Evolutionary conservation across 257 asterid species (phyloP).

Genomic region (Nicotiana benthamiana): DNA sequence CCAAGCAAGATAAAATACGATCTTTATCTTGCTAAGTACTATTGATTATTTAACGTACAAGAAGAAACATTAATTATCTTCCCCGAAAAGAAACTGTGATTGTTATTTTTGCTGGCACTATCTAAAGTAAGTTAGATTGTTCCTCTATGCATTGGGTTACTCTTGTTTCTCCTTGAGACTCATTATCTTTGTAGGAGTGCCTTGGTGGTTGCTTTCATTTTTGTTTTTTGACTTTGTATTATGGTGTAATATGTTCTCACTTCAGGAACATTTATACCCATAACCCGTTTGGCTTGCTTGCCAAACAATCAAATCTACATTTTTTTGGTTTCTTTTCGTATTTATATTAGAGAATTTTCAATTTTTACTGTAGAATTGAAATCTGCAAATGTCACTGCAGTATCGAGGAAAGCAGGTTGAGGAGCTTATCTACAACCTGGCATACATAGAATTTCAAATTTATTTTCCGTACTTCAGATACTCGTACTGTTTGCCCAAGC

Average conservation of each 20-base stretch:
- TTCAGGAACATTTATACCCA: background rate
- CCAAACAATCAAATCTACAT: background rate
- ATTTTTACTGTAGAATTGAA: background rate
- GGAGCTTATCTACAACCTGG: slow-evolving; percentile 39
- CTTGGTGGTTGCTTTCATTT: too few relatives aligned
- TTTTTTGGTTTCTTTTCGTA: background rate
- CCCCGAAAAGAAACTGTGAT: background rate
- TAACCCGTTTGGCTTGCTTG: background rate
- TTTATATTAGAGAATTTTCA: background rate
- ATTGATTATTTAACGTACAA: background rate
- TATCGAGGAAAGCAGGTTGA: slow-evolving; percentile 50
- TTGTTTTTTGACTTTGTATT: too few relatives aligned
- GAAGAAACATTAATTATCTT: background rate
- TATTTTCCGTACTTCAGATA: slow-evolving; percentile 30
- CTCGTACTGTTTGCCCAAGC: slow-evolving; percentile 29
- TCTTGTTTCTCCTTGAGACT: background rate
- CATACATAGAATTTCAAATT: slow-evolving; percentile 27
- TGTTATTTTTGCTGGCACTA: background rate
- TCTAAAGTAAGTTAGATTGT: background rate
- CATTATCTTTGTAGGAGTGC: background rate
- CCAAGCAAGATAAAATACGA: background rate
- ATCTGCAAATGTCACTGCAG: slow-evolving; percentile 50
- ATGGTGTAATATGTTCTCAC: background rate
- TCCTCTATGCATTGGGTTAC: background rate
- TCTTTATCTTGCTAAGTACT: background rate